These are phyloP conservation scores for Aspergillus bridgeri DNA, from an alignment of 495 filamentous ascomycete genomes.

Conservation along the genomic window DNA sequence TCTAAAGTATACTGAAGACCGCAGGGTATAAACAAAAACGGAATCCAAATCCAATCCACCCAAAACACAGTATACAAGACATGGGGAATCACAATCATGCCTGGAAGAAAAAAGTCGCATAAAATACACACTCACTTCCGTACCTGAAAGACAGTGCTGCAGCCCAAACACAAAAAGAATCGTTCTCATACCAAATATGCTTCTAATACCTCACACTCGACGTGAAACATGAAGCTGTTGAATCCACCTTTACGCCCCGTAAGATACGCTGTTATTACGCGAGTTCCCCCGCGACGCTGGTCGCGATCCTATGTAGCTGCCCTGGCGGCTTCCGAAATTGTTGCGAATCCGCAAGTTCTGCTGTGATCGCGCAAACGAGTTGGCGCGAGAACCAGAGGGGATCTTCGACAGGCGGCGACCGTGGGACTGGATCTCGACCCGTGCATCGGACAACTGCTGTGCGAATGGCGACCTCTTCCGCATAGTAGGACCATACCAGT, in stretches of 20 bases:
- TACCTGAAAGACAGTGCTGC: neutral
- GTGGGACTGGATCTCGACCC: constrained; percentile 37
- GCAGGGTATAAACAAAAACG: neutral
- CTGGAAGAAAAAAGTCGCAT: neutral
- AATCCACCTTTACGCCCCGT: neutral
- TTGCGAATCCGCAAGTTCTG: constrained; percentile 48
- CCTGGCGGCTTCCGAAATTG: constrained; percentile 39
- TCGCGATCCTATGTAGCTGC: constrained; percentile 32
- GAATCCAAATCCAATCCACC: neutral
- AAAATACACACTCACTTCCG: neutral
- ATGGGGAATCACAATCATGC: neutral
- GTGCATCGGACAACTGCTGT: constrained; percentile 59
- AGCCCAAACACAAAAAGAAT: neutral
- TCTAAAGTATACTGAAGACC: neutral
- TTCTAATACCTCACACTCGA: neutral
- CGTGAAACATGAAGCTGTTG: neutral
- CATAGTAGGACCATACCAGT: constrained; percentile 68
- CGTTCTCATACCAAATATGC: neutral
- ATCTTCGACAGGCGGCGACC: constrained; percentile 41
- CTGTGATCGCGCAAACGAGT: constrained; percentile 47
- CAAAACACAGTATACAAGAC: neutral
- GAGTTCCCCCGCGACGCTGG: constrained; percentile 35
- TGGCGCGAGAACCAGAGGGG: constrained; percentile 37
- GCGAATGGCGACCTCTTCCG: constrained; percentile 71
- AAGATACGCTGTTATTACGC: constrained; percentile 32